Evolutionary conservation across 495 filamentous ascomycete genomes (phyloP).

Genomic region (Podospora anserina): DNA sequence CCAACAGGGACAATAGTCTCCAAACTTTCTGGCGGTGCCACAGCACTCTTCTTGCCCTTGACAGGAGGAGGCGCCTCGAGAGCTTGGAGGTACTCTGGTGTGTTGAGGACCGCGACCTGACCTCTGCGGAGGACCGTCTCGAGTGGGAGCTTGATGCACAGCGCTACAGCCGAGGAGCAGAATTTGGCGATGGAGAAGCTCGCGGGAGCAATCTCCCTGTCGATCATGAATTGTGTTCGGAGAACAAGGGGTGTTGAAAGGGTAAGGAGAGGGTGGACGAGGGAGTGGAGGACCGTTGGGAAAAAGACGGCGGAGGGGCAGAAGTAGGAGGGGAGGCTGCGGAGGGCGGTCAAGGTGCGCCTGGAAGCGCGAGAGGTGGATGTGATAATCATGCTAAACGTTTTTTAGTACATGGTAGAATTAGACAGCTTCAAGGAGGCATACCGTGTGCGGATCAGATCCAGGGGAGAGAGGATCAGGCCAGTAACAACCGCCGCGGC

Average conservation of each 20-base stretch:
- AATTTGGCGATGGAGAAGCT: slow-evolving; percentile 77
- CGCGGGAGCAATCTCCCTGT: slow-evolving; percentile 75
- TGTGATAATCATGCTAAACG: slow-evolving; percentile 66
- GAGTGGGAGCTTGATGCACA: slow-evolving; percentile 80
- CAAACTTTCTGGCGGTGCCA: slow-evolving; percentile 36
- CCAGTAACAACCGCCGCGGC: slow-evolving; percentile 77
- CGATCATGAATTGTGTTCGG: slow-evolving; percentile 71
- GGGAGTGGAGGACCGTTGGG: slow-evolving; percentile 81
- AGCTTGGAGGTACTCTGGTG: slow-evolving; percentile 39
- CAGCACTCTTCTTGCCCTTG: slow-evolving; percentile 30
- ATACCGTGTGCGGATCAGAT: slow-evolving; percentile 80
- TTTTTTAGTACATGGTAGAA: slow-evolving; percentile 19
- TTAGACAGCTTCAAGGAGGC: slow-evolving; percentile 14
- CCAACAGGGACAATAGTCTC: slow-evolving; percentile 72
- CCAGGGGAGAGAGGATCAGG: slow-evolving; percentile 76
- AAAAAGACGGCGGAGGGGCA: slow-evolving; percentile 68
- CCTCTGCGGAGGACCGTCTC: slow-evolving; percentile 89
- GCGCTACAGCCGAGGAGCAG: slow-evolving; percentile 68
- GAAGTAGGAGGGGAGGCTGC: slow-evolving; percentile 70
- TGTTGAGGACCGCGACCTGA: slow-evolving; percentile 64
- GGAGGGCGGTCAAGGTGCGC: slow-evolving; percentile 69
- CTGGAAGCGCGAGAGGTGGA: slow-evolving; percentile 68
- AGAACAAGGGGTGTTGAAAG: slow-evolving; percentile 78
- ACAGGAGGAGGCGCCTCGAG: slow-evolving; percentile 35
- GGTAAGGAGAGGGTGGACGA: slow-evolving; percentile 74